Evolutionary conservation across 352 stramenopile species (phyloP).

Genomic region (Phytophthora fragariaefolia): DNA sequence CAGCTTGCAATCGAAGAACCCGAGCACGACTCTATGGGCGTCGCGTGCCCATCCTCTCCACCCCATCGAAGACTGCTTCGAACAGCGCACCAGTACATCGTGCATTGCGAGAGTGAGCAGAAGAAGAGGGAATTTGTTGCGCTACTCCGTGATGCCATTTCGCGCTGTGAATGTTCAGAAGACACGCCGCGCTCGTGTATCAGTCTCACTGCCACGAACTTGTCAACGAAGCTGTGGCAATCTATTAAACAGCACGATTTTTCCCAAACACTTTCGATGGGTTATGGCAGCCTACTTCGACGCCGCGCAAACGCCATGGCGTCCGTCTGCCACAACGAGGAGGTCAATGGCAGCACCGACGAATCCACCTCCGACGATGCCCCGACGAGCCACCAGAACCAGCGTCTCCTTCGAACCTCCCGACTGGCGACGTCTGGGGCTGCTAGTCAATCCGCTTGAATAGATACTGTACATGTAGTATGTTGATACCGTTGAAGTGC

Average conservation of each 20-base stretch:
- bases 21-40: background rate
- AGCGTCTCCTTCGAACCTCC: slow-evolving; percentile 26
- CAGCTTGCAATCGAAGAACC: slow-evolving; percentile 10
- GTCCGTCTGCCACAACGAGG: slow-evolving; percentile 1
- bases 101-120: slow-evolving; percentile 49
- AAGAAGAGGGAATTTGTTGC: slow-evolving; percentile 47
- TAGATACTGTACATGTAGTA: background rate
- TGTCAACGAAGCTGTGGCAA: slow-evolving; percentile 36
- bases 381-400: slow-evolving; percentile 13
- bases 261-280: slow-evolving; percentile 20
- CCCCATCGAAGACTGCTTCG: slow-evolving; percentile 35
- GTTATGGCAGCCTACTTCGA: slow-evolving; percentile 22
- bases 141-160: slow-evolving; percentile 43
- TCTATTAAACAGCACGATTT: slow-evolving; percentile 34
- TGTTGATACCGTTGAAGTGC: background rate
- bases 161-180: slow-evolving; percentile 25
- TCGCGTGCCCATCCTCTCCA: slow-evolving; percentile 6
- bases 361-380: slow-evolving; percentile 24
- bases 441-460: slow-evolving; percentile 16
- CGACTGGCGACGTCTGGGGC: slow-evolving; percentile 21
- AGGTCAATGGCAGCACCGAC: slow-evolving; percentile 21
- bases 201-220: slow-evolving; percentile 12
- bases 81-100: slow-evolving; percentile 50
- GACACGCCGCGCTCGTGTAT: slow-evolving; percentile 12
- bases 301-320: slow-evolving; percentile 11